These are phyloP conservation scores for Verbena officinalis DNA, from an alignment of 257 asterid genomes.

Conservation along the genomic window DNA sequence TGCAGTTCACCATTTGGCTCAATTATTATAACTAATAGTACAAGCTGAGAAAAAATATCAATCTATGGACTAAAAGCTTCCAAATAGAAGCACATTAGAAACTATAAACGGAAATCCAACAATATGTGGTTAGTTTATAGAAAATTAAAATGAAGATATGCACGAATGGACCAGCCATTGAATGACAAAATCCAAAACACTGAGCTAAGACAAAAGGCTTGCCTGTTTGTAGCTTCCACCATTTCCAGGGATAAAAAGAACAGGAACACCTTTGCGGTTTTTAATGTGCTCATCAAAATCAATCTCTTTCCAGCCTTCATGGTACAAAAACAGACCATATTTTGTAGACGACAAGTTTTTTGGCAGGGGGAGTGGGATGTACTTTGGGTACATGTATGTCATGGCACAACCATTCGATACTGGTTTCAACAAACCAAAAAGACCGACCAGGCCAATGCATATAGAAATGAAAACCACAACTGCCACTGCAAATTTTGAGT, in stretches of 20 bases:
- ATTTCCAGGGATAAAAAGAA: slow-evolving; percentile 96
- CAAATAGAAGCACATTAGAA: neutral
- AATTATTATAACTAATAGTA: neutral
- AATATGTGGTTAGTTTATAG: slow-evolving; percentile 7
- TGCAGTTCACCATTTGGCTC: neutral
- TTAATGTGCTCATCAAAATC: slow-evolving; percentile 76
- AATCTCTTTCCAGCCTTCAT: slow-evolving; percentile 90
- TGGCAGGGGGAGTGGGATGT: slow-evolving; percentile 75
- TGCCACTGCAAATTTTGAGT: slow-evolving; percentile 50
- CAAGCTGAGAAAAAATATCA: neutral
- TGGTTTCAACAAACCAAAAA: slow-evolving; percentile 65
- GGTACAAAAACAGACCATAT: slow-evolving; percentile 82
- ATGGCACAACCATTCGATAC: slow-evolving; percentile 83
- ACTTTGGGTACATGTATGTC: slow-evolving; percentile 99
- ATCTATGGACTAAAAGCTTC: slow-evolving; percentile 1
- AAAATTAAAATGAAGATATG: slow-evolving; percentile 6
- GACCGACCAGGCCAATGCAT: slow-evolving; percentile 64
- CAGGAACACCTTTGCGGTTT: slow-evolving; percentile 80
- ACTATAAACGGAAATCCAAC: neutral
- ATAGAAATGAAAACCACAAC: slow-evolving; percentile 47
- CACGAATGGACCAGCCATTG: neutral
- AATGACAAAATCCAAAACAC: neutral
- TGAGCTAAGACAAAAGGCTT: slow-evolving; percentile 34
- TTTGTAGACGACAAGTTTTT: slow-evolving; percentile 55
- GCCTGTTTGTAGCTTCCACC: slow-evolving; percentile 99